phyloP scores from a whole-genome alignment of 139 green algal genomes.

The Tetraselmis chui region DNA sequence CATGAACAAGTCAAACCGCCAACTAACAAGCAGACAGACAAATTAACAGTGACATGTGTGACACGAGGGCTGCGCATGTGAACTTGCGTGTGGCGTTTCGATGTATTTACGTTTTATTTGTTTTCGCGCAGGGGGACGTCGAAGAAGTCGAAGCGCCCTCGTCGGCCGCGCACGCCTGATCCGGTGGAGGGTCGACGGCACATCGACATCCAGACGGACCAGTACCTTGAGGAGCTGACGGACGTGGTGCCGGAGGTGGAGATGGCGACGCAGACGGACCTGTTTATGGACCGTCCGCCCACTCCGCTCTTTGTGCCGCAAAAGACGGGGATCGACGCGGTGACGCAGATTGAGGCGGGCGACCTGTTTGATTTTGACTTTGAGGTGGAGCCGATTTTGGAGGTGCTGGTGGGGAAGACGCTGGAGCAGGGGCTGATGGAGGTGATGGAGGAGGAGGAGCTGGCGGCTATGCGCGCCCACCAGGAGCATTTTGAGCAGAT shows the following conservation, averaged over 20 bases:
- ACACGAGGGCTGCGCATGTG: no score
- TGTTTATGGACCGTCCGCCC: conserved; percentile 70
- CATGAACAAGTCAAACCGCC: no score
- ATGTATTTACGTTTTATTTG: no score
- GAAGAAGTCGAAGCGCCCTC: background rate
- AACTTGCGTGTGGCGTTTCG: no score
- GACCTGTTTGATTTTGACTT: conserved; percentile 90
- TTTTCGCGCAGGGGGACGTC: no score
- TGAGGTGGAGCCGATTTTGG: conserved; percentile 82
- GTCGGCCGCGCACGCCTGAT: conserved; percentile 48
- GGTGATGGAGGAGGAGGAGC: conserved; percentile 84
- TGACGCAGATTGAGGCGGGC: conserved; percentile 71
- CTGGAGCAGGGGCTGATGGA: conserved; percentile 85
- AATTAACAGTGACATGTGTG: no score
- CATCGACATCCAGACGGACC: conserved; percentile 80
- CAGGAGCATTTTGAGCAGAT: conserved; percentile 73
- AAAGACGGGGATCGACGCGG: conserved; percentile 68
- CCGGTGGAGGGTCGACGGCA: conserved; percentile 68
- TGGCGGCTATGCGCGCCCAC: conserved; percentile 70
- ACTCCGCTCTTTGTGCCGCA: conserved; percentile 72
- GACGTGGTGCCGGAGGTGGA: conserved; percentile 69
- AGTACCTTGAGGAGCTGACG: conserved; percentile 76
- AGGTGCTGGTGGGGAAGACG: conserved; percentile 80
- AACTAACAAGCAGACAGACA: no score
- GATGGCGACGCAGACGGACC: conserved; percentile 69